Percentiles rank a stretch among this genome's conserved stretches.
Conservation (phyloP, 257 asterid genomes). For the Nicotiana tabacum region DNA sequence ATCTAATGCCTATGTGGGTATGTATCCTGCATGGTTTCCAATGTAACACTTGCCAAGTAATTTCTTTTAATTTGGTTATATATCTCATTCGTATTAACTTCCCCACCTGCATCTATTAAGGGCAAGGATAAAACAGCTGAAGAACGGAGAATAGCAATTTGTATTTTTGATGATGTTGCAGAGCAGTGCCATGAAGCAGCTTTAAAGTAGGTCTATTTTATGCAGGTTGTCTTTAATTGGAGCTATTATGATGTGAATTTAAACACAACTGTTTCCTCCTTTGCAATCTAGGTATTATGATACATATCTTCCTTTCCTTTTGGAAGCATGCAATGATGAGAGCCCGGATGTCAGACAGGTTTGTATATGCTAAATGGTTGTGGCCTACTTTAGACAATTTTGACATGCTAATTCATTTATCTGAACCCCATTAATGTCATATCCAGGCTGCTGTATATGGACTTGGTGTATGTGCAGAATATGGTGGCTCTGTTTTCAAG, state of each 20-base stretch:
- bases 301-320: constrained; percentile 83
- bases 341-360: constrained; percentile 96
- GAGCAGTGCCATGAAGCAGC: constrained; percentile 95
- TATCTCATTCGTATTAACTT: background rate
- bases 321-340: constrained; percentile 97
- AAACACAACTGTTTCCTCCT: constrained; percentile 7
- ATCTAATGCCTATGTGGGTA: constrained; percentile 99
- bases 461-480: constrained; percentile 94
- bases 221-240: constrained; percentile 10
- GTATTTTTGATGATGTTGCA: constrained; percentile 98
- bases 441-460: constrained; percentile 96
- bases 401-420: constrained; percentile 7
- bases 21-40: constrained; percentile 23
- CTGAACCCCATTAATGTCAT: constrained; percentile 17
- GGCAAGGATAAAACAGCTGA: constrained; percentile 95
- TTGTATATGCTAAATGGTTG: background rate
- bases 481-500: constrained; percentile 77
- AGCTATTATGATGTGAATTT: constrained; percentile 3
- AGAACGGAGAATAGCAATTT: constrained; percentile 96
- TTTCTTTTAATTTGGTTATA: background rate
- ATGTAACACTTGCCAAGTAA: background rate
- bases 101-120: constrained; percentile 30
- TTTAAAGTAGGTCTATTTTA: constrained; percentile 44
- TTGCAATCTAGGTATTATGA: constrained; percentile 68
- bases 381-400: background rate